Evolutionary conservation across 1,139 yeast genomes (phyloP), one percentile per base, ranked within the genome.

Genomic region (Taphrina pruni): DNA sequence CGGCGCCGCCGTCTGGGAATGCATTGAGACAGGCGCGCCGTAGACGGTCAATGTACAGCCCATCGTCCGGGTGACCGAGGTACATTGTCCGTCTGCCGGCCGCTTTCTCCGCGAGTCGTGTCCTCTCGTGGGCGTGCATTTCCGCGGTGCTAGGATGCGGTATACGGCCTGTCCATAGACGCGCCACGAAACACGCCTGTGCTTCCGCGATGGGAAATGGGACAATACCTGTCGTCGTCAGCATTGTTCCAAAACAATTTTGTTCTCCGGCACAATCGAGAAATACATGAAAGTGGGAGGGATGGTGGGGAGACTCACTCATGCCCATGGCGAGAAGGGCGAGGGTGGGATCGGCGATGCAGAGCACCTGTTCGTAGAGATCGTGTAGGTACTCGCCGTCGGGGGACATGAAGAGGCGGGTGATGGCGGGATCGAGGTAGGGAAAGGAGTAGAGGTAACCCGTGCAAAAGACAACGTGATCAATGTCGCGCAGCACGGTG

Each of bases 201-300:
- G 85, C 77, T 74, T 88, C 90, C 1, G 88, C 81, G 1, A 83
- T 75, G 61, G 88, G 84, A 72, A 87, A 84, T 0, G 90, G 89
- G 17, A 87, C 80, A 17, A 86, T 83, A 72, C 81, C 80, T 71
- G 84, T n/a, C 12, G 7, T n/a, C 45, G 21, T 54, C 58, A 54
- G 17, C 11, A 35, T 11, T 11, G 41, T 38, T 7, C 11, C 41
- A 7, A 38, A 11, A n/a, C n/a, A n/a, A n/a, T n/a, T n/a, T n/a
- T n/a, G n/a, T n/a, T n/a, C n/a, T n/a, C n/a, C n/a, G n/a, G n/a
- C n/a, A n/a, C n/a, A n/a, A n/a, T n/a, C n/a, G n/a, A n/a, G n/a
- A n/a, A n/a, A n/a, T n/a, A n/a, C n/a, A n/a, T n/a, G n/a, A n/a
- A n/a, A n/a, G n/a, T n/a, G n/a, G n/a, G n/a, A n/a, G n/a, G n/a